Evolutionary conservation across 2,329 filamentous ascomycete genomes (phyloP).

Genomic region (Thermoascus crustaceus): DNA sequence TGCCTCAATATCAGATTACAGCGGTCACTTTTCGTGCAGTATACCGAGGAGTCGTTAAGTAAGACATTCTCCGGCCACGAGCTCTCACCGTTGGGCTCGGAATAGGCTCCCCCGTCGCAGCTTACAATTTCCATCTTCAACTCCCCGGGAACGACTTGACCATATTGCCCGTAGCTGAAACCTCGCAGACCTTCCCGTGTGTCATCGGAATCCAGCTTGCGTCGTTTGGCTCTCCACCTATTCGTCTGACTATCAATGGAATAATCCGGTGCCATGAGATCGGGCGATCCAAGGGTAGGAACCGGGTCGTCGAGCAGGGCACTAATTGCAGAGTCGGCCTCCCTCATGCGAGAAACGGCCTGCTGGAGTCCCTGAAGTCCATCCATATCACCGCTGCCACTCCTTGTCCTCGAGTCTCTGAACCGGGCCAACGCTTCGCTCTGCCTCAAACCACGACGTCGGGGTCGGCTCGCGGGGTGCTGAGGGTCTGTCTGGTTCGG

Average conservation of each 20-base stretch:
- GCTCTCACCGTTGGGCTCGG: constrained; percentile 45
- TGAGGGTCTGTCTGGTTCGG: constrained; percentile 10
- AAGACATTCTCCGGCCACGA: constrained; percentile 76
- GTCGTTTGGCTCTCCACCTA: constrained; percentile 54
- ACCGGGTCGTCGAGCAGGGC: constrained; percentile 19
- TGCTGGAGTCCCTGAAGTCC: constrained; percentile 8
- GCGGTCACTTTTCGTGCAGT: constrained; percentile 78
- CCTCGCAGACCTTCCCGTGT: constrained; percentile 39
- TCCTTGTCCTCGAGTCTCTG: constrained; percentile 7
- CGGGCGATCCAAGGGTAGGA: constrained; percentile 19
- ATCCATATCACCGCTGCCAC: constrained; percentile 6
- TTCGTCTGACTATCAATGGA: constrained; percentile 17
- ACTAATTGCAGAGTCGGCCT: constrained; percentile 13
- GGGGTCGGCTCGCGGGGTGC: constrained; percentile 11
- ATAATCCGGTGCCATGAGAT: constrained; percentile 19
- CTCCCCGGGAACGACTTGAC: constrained; percentile 74
- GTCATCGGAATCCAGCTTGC: constrained; percentile 61
- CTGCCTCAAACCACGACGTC: constrained; percentile 17
- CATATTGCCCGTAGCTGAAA: constrained; percentile 76
- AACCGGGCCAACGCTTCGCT: constrained; percentile 16
- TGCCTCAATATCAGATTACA: constrained; percentile 85
- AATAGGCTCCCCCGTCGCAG: constrained; percentile 72
- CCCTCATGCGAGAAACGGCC: constrained; percentile 11
- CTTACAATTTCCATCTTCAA: constrained; percentile 81
- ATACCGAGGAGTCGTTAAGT: constrained; percentile 72